Conservation (phyloP, 495 filamentous ascomycete genomes). For the Parachaetomium inaequale region DNA sequence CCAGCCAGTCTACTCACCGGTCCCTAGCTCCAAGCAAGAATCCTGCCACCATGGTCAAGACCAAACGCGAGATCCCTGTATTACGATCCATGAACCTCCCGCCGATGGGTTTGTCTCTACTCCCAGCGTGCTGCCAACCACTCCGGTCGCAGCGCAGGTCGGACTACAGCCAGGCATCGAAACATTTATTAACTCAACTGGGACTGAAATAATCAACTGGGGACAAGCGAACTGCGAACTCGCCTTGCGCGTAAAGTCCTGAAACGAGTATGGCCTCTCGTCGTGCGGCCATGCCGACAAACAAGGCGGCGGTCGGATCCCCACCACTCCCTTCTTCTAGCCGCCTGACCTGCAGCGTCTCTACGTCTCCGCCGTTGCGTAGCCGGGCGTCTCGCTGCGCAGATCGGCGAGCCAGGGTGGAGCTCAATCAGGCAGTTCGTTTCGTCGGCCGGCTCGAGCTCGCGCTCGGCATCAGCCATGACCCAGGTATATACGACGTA, state of each 20-base stretch:
- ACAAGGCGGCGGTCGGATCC: not conserved
- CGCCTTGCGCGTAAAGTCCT: not conserved
- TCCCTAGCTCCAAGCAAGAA: too few species aligned
- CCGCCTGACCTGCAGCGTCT: not conserved
- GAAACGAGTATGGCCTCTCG: not conserved
- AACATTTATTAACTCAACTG: not conserved
- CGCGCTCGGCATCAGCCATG: not conserved
- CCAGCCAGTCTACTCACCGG: too few species aligned
- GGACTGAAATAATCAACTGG: not conserved
- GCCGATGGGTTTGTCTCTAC: not conserved
- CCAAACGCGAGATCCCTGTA: not conserved
- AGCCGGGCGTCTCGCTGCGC: not conserved
- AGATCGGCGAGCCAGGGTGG: not conserved
- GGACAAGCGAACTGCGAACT: not conserved
- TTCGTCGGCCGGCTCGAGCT: not conserved
- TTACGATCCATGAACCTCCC: not conserved
- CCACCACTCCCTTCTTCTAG: not conserved
- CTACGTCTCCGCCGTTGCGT: not conserved
- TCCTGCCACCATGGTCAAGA: too few species aligned
- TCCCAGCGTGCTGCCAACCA: not conserved
- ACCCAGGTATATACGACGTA: not conserved
- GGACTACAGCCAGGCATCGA: not conserved
- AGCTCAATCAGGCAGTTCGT: not conserved
- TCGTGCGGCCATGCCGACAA: not conserved
- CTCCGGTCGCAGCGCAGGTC: not conserved